Evolutionary conservation across 1,284 basidiomycete species (phyloP), one percentile per base, ranked within the genome.

Genomic region (Prillingera fragicola): DNA sequence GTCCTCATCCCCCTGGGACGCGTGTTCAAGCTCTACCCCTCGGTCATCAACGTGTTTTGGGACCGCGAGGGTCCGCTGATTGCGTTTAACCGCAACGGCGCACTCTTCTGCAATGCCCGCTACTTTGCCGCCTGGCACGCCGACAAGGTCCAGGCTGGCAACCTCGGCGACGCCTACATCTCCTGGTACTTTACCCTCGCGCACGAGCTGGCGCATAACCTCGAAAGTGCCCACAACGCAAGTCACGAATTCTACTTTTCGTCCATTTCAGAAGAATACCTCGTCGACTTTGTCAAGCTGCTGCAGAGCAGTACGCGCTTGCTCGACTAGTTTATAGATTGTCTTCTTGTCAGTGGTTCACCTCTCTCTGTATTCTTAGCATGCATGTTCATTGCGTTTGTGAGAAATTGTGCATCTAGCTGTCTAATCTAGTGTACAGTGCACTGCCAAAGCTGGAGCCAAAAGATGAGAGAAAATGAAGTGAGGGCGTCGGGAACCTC

Each of bases 191-290:
- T 92, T 60, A 84, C 85, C 1, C 75, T 96, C 8, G 91, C 91
- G 0, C 94, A 97, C 66, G 92, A 67, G 37, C 52, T 67, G 0
- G 65, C 65, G 5, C 65, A 67, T 41, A 67, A 66, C 43, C 55
- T 68, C 19, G 66, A 69, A 47, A 55, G 57, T 7, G 62, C 59
- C 8, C 75, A 77, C 52, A 75, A 77, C 51, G 57, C 72, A 1
- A 60, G 73, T 63, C 89, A 94, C 62, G 87, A 91, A 57, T 96
- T 94, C 68, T 95, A 90, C 69, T 92, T 95, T 61, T 88, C 87
- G 24, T 82, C 85, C 6, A 86, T 96, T 17, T 85, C 86, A 50
- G 88, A 95, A 68, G 78, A 75, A 53, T 75, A 75, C 52, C 66
- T 78, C 9, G 13, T 38, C 14, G 22, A 31, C 4, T 38, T 44